Evolutionary conservation across 352 stramenopile genomes (phyloP).

Genomic region (Pythium myriotylum): DNA sequence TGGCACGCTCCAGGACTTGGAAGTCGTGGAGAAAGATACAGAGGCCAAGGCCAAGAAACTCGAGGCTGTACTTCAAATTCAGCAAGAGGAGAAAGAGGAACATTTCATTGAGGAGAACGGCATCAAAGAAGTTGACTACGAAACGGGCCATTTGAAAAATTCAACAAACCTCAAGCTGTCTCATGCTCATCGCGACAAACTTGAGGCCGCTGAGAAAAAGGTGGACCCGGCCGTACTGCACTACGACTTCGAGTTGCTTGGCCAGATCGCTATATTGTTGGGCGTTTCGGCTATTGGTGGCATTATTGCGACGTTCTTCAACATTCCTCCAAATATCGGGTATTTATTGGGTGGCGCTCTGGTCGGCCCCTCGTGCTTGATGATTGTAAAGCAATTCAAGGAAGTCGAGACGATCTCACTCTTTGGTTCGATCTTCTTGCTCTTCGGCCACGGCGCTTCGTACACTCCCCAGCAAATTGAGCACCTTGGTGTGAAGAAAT

Average conservation of each 20-base stretch:
- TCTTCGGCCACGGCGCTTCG: constrained; percentile 88
- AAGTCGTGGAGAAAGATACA: constrained; percentile 83
- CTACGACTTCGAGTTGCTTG: constrained; percentile 87
- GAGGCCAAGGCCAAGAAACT: constrained; percentile 81
- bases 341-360: constrained; percentile 91
- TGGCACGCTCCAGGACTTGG: constrained; percentile 73
- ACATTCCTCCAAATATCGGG: constrained; percentile 88
- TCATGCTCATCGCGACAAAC: constrained; percentile 65
- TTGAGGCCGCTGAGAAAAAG: constrained; percentile 80
- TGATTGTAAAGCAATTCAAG: constrained; percentile 86
- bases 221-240: constrained; percentile 83
- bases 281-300: constrained; percentile 87
- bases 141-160: constrained; percentile 80
- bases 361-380: constrained; percentile 88
- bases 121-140: constrained; percentile 82
- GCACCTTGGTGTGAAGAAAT: constrained; percentile 60
- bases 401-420: constrained; percentile 94
- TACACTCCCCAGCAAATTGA: constrained; percentile 75
- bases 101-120: constrained; percentile 82
- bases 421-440: constrained; percentile 93
- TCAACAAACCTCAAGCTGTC: constrained; percentile 68
- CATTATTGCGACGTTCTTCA: constrained; percentile 87
- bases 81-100: constrained; percentile 78
- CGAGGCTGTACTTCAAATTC: constrained; percentile 69
- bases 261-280: constrained; percentile 80